Base-by-base conservation (phyloP, 202 grass and related monocot genomes). In the Panicum virgatum region DNA sequence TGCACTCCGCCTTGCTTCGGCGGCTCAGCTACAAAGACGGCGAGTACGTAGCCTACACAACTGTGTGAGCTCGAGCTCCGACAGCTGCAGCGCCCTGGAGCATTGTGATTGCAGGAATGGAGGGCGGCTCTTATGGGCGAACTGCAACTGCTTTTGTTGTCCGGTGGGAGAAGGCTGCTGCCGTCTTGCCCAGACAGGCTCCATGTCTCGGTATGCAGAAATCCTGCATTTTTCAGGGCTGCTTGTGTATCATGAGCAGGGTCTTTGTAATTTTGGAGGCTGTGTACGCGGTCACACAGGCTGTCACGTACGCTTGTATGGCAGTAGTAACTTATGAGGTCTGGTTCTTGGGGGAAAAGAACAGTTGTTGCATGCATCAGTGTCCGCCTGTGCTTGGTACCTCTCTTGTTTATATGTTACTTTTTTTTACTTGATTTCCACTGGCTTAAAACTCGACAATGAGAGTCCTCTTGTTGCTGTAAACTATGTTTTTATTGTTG, bases 11-110 rank as follows among this genome's bases (percentile, higher is more conserved):
- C 5, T 76, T 83, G 12, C 42, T 98, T 34, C 74, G 83, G 58
- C 85, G 77, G 23, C 90, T 98, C 46, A 69, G 44, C 12, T 98
- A 91, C 76, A 75, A 20, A 3, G 76, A 88, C 0, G 80, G 90
- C 9, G 45, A 72, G 37, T 98, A 95, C 38, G 9, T 82, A 1
- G 92, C 82, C 0, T 45, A 86, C 61, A 87, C 69, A 7, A 83
- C 73, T 3, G 77, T 79, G 62, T 91, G 72, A 77, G 66, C 13
- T 69, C 9, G 37, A 46, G 51, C 4, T 4, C 27, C 59, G 5
- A 16, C 32, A 4, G 11, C 23, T 2, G 6, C 53, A 29, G 20
- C 61, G 20, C 25, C 44, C 29, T 0, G 57, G n/a, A 80, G 72
- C 47, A 54, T n/a, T 5, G 5, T 27, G 12, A 48, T 48, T 2